Base-by-base conservation (phyloP, 139 green algal genomes). In the Coccomyxa sp. region DNA sequence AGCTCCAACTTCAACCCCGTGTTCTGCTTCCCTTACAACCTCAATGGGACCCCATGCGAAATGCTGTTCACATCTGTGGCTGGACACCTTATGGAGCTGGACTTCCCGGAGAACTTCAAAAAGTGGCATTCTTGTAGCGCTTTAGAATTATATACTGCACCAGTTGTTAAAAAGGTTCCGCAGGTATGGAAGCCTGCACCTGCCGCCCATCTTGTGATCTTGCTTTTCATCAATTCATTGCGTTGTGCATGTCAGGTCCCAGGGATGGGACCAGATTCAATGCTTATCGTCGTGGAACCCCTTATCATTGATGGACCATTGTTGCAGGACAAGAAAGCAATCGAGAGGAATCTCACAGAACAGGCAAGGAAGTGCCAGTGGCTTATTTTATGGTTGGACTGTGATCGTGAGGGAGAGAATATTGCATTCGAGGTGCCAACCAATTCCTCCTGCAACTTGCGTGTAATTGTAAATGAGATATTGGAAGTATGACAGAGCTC, bases 351-450 rank as follows among this genome's bases (percentile, higher is more conserved):
- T 82, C 87, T 99, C 78, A 82, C 95, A 88, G 81, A 91, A 82
- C 90, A 96, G 85, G 89, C 93, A 13, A 79, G 91, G 25, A 78
- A 83, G 16, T 88, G 82, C 31, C 82, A 96, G 31, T 93, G 87
- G 93, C 93, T 99, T 75, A 89, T 99, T 30, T 90, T 99, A 75
- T 99, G 97, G 97, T 92, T 99, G 83, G 97, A 99, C 86, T 99
- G 97, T 85, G 97, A 99, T 83, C 76, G 97, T 3, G 97, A 99
- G 87, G 97, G 97, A 4, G 97, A 99, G 86, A 98, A 98, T 90
- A 99, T 99, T 83, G 90, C 93, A 10, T 99, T 98, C 85, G 97
- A 99, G 92, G 96, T 99, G 82, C 58, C 76, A 25, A 28, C 38
- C 38, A 51, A 11, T 51, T 7, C 38, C 38, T 51, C 38, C 38